A percentile compares a stretch with the other conserved stretches of the same genome.
phyloP scores from a whole-genome alignment of 164 flowering plant genomes.

The Sedum album region DNA sequence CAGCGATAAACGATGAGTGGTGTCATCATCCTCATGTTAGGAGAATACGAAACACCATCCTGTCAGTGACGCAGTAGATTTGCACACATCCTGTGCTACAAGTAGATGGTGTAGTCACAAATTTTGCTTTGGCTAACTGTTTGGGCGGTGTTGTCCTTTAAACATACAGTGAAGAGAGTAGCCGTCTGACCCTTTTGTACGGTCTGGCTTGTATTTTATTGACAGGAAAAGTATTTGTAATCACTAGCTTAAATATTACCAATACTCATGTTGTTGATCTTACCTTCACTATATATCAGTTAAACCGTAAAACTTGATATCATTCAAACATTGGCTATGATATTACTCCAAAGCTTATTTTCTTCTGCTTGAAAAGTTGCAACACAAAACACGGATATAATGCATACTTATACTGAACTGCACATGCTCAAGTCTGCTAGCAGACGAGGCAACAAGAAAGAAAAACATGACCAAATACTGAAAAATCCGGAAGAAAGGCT shows the following conservation, averaged over 20 bases:
- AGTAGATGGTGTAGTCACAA: neutral
- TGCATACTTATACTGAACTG: no score
- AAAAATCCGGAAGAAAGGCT: neutral
- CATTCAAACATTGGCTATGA: no score
- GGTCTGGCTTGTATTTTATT: neutral
- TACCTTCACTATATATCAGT: no score
- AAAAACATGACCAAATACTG: neutral
- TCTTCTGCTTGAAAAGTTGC: no score
- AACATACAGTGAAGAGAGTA: neutral
- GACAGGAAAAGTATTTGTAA: neutral
- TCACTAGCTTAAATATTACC: neutral
- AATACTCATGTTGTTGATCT: neutral
- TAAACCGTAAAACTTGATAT: no score
- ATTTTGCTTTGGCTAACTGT: neutral
- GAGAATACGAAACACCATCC: neutral
- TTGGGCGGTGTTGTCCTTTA: neutral
- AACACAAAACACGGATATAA: no score
- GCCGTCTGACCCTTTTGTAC: neutral
- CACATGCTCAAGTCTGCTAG: neutral
- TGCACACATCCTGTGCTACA: no score
- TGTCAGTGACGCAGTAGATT: neutral
- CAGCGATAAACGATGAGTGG: constrained; percentile 47
- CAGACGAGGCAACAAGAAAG: neutral
- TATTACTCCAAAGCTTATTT: no score
- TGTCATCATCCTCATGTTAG: neutral